Percentiles rank a stretch among this genome's conserved stretches.
These are phyloP conservation scores for Xylariaceae sp. DNA, from an alignment of 2,329 filamentous ascomycete genomes.

Conservation along the genomic window DNA sequence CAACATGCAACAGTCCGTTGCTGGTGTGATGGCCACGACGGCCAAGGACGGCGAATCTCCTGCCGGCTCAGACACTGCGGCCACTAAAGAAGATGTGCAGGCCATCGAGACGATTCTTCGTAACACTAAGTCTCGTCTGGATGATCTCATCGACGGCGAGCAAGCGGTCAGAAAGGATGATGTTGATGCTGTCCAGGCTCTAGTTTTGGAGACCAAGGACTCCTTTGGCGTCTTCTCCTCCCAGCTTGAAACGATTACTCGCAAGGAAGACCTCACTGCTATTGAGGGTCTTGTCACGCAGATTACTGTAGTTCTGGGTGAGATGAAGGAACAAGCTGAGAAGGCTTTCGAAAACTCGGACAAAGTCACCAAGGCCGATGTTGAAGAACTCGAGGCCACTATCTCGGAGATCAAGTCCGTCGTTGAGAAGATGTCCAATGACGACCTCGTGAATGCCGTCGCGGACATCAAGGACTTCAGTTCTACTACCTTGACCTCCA, in stretches of 20 bases:
- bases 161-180: slow-evolving; percentile 63
- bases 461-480: slow-evolving; percentile 66
- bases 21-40: slow-evolving; percentile 25
- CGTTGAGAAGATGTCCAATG: slow-evolving; percentile 70
- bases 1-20: slow-evolving; percentile 38
- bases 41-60: slow-evolving; percentile 25
- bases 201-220: slow-evolving; percentile 69
- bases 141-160: slow-evolving; percentile 70
- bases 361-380: slow-evolving; percentile 71
- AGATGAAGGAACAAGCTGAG: slow-evolving; percentile 56
- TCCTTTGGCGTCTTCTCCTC: slow-evolving; percentile 60
- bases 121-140: slow-evolving; percentile 82
- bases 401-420: slow-evolving; percentile 80
- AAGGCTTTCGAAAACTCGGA: slow-evolving; percentile 53
- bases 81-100: slow-evolving; percentile 77
- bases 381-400: slow-evolving; percentile 73
- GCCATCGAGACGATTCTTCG: slow-evolving; percentile 86
- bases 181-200: slow-evolving; percentile 57
- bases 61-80: slow-evolving; percentile 40
- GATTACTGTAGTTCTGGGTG: slow-evolving; percentile 68
- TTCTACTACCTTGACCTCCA: slow-evolving; percentile 63
- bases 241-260: slow-evolving; percentile 63
- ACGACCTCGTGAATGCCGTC: slow-evolving; percentile 64
- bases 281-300: slow-evolving; percentile 76
- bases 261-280: slow-evolving; percentile 70